A percentile compares a stretch with the other conserved stretches of the same genome.
Conservation (phyloP, 768 basidiomycete species). For the Hortiboletus campestris region DNA sequence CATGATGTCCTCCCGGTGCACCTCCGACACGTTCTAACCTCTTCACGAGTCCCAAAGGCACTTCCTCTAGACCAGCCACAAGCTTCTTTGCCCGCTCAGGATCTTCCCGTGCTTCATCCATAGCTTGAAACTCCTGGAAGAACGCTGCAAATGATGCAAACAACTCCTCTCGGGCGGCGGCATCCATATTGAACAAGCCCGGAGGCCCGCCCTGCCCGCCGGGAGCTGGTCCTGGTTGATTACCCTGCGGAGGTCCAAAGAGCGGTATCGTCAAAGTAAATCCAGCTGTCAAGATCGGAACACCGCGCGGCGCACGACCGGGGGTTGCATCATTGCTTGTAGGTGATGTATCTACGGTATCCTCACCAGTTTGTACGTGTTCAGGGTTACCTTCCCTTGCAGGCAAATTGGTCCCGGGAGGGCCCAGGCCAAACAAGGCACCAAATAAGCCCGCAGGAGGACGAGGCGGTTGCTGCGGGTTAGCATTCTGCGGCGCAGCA, state of each 20-base stretch:
- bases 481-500: slow-evolving; percentile 22
- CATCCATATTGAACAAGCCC: slow-evolving; percentile 18
- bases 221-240: slow-evolving; percentile 2
- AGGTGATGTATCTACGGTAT: slow-evolving; percentile 12
- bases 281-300: slow-evolving; percentile 27
- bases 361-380: slow-evolving; percentile 31
- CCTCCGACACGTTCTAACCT: slow-evolving; percentile 54
- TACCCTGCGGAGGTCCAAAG: slow-evolving; percentile 20
- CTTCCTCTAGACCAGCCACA: slow-evolving; percentile 61
- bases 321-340: slow-evolving; percentile 23
- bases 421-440: slow-evolving; percentile 25
- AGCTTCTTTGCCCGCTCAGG: slow-evolving; percentile 65
- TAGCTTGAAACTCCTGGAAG: slow-evolving; percentile 26
- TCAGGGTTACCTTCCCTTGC: slow-evolving; percentile 21
- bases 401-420: slow-evolving; percentile 6
- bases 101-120: slow-evolving; percentile 50
- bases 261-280: slow-evolving; percentile 38
- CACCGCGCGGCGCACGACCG: slow-evolving; percentile 21
- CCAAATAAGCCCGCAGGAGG: slow-evolving; percentile 23
- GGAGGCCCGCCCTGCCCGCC: slow-evolving; percentile 2
- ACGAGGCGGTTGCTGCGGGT: slow-evolving; percentile 20
- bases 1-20: slow-evolving; percentile 34
- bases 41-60: slow-evolving; percentile 63
- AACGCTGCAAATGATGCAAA: slow-evolving; percentile 27
- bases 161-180: slow-evolving; percentile 22